These are phyloP conservation scores for Amanita muscaria DNA, from an alignment of 768 basidiomycete genomes.

Conservation along the genomic window DNA sequence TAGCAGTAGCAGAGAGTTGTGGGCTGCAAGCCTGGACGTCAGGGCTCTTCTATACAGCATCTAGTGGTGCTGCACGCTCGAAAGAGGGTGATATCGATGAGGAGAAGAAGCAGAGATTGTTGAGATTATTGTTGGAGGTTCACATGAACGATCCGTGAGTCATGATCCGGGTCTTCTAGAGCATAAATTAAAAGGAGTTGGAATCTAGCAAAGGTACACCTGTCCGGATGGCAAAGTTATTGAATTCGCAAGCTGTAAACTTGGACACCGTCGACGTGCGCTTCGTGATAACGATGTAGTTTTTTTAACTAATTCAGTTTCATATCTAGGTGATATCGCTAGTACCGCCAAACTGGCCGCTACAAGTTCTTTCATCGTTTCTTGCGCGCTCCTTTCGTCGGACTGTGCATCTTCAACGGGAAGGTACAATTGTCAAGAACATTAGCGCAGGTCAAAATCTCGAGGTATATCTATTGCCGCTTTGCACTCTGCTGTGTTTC, in stretches of 20 bases:
- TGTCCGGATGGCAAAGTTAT: conserved; percentile 54
- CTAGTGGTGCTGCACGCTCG: too few relatives aligned
- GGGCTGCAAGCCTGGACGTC: conserved; percentile 47
- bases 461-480: conserved; percentile 29
- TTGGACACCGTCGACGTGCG: conserved; percentile 73
- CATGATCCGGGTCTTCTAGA: conserved; percentile 4
- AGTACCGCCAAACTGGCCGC: conserved; percentile 70
- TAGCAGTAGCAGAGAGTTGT: conserved; percentile 38
- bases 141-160: conserved; percentile 69
- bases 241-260: conserved; percentile 75
- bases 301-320: conserved; percentile 3
- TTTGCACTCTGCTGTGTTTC: not conserved
- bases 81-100: conserved; percentile 31
- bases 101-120: conserved; percentile 43
- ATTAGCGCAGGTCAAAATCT: conserved; percentile 76
- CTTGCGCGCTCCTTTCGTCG: conserved; percentile 71
- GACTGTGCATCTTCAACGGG: conserved; percentile 59
- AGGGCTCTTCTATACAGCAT: conserved; percentile 38
- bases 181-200: too few relatives aligned
- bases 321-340: conserved; percentile 49
- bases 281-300: conserved; percentile 6
- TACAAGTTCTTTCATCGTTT: conserved; percentile 66
- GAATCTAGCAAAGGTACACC: conserved; percentile 38
- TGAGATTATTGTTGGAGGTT: conserved; percentile 68
- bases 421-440: conserved; percentile 70